Conservation (phyloP, 495 filamentous ascomycete genomes). For the Aspergillus bridgeri region DNA sequence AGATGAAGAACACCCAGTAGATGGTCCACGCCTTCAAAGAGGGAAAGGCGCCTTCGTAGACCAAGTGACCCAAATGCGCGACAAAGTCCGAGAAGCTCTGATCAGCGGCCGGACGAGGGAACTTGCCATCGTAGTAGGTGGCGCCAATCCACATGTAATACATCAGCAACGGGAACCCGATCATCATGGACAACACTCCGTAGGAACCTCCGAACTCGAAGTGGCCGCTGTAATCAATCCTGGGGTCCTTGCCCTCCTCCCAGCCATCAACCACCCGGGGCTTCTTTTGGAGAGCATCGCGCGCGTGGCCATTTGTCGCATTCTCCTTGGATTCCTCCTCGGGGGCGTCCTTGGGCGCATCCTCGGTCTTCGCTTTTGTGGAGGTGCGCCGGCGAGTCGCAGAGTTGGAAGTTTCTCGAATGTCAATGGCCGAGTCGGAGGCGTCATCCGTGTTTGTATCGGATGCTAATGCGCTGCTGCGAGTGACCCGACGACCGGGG, state of each 20-base stretch:
- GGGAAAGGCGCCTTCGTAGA: conserved; percentile 80
- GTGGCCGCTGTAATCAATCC: conserved; percentile 72
- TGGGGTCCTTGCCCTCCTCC: conserved; percentile 67
- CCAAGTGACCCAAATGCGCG: conserved; percentile 60
- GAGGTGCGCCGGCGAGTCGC: conserved; percentile 33
- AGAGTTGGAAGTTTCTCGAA: conserved; percentile 23
- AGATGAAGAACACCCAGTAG: conserved; percentile 89
- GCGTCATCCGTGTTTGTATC: conserved; percentile 30
- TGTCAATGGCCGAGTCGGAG: conserved; percentile 29
- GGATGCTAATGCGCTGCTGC: conserved; percentile 38
- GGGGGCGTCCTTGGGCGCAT: conserved; percentile 19
- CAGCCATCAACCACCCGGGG: conserved; percentile 60
- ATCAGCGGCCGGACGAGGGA: conserved; percentile 63
- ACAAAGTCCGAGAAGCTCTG: conserved; percentile 67
- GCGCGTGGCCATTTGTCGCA: conserved; percentile 38
- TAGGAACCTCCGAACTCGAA: conserved; percentile 86
- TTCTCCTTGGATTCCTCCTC: conserved; percentile 25
- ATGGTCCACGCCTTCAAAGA: conserved; percentile 76
- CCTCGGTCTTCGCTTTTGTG: conserved; percentile 30
- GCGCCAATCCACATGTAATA: conserved; percentile 99
- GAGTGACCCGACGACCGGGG: conserved; percentile 44
- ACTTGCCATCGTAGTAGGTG: conserved; percentile 80
- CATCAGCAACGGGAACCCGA: conserved; percentile 89
- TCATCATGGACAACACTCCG: conserved; percentile 80
- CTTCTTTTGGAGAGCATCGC: conserved; percentile 28